Conservation (phyloP, 1,284 basidiomycete species). For the Butyriboletus appendiculatus region DNA sequence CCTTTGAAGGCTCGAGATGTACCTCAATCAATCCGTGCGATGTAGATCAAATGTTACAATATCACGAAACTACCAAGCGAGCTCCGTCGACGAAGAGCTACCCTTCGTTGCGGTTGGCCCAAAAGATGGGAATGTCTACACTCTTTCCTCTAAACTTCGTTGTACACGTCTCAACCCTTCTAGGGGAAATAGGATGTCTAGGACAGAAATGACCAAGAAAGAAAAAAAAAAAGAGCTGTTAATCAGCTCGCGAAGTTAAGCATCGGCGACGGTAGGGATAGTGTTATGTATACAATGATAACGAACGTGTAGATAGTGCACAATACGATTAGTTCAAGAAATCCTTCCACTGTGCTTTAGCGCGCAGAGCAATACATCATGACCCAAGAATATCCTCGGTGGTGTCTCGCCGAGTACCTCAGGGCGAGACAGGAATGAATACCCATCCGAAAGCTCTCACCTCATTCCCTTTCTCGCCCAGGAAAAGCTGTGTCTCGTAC, state of each 20-base stretch:
- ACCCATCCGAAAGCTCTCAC: conserved; percentile 65
- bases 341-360: not conserved
- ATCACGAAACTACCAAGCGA: not conserved
- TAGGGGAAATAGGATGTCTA: no score
- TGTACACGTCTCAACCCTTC: not conserved
- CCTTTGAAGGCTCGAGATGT: not conserved
- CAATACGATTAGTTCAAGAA: conserved; percentile 11
- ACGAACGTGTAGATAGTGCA: not conserved
- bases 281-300: not conserved
- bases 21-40: not conserved
- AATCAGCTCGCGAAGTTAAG: not conserved
- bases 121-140: not conserved
- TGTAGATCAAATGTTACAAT: not conserved
- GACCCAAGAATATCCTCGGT: not conserved
- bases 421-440: conserved; percentile 38
- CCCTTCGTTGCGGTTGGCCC: not conserved
- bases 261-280: not conserved
- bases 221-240: not conserved
- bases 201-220: not conserved
- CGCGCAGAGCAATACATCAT: conserved; percentile 4
- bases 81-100: not conserved
- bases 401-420: not conserved
- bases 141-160: no score
- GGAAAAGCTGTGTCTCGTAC: conserved; percentile 59
- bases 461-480: conserved; percentile 57